phyloP scores from a whole-genome alignment of 2,329 filamentous ascomycete genomes.

The Colletotrichum costaricense region DNA sequence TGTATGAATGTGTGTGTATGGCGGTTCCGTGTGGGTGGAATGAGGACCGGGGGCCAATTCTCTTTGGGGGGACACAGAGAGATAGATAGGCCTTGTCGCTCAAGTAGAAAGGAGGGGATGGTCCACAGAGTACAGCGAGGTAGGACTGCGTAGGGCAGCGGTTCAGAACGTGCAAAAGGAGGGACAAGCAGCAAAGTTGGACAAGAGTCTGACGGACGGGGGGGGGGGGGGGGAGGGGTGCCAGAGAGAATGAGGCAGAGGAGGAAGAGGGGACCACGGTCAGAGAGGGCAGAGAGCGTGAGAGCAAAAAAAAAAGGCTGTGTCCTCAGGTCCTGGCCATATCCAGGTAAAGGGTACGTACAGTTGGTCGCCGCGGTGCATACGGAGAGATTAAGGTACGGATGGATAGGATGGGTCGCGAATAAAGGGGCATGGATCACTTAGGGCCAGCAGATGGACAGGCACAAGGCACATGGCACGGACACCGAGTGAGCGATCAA shows the following conservation, averaged over 20 bases:
- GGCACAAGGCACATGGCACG: slow-evolving; percentile 20
- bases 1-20: background rate
- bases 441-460: slow-evolving; percentile 2
- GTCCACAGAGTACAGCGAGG: slow-evolving; percentile 8
- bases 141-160: slow-evolving; percentile 32
- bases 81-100: slow-evolving; percentile 15
- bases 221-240: background rate
- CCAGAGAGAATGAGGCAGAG: background rate
- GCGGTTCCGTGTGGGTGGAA: slow-evolving; percentile 2
- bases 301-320: background rate
- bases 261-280: background rate
- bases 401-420: slow-evolving; percentile 9
- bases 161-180: slow-evolving; percentile 31
- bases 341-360: background rate
- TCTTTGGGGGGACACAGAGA: slow-evolving; percentile 4
- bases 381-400: background rate
- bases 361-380: background rate
- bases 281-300: background rate
- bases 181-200: slow-evolving; percentile 19
- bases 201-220: slow-evolving; percentile 9
- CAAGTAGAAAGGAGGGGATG: slow-evolving; percentile 22
- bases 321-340: background rate
- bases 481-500: background rate
- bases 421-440: slow-evolving; percentile 4
- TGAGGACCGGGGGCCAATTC: slow-evolving; percentile 5